phyloP scores from a whole-genome alignment of 352 stramenopile species.

The Phytophthora kernoviae region DNA sequence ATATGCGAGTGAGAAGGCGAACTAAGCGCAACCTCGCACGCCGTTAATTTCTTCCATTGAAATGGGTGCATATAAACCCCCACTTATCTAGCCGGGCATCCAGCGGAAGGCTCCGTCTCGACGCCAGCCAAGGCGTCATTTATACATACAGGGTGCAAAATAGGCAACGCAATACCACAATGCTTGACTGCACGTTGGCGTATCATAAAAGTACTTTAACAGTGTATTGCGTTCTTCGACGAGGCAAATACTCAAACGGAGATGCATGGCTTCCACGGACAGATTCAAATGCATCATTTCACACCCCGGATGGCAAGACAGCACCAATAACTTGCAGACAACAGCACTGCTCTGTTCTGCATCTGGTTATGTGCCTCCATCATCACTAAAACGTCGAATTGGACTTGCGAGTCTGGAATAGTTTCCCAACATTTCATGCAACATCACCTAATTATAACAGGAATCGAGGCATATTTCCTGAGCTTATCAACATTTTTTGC shows the following conservation, averaged over 20 bases:
- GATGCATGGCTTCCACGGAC: too few species aligned
- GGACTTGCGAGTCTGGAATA: slow-evolving; percentile 2
- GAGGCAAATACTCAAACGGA: too few species aligned
- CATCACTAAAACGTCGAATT: too few species aligned
- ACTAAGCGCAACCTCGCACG: neutral
- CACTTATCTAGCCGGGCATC: slow-evolving; percentile 21
- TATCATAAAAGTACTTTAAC: too few species aligned
- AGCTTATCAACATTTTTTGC: neutral
- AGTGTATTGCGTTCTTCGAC: too few species aligned
- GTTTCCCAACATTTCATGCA: slow-evolving; percentile 1
- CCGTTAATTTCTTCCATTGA: slow-evolving; percentile 19
- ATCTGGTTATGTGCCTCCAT: too few species aligned
- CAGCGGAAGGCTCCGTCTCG: slow-evolving; percentile 9
- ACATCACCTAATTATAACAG: neutral
- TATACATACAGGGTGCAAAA: slow-evolving; percentile 25
- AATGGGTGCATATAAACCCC: slow-evolving; percentile 20
- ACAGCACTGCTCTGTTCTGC: too few species aligned
- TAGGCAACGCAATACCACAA: slow-evolving; percentile 1
- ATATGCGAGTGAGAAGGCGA: slow-evolving; percentile 3
- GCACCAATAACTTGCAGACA: too few species aligned
- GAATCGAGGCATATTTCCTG: neutral
- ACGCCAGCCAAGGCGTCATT: slow-evolving; percentile 13
- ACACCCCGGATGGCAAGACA: too few species aligned
- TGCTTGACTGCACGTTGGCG: neutral
- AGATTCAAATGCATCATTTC: too few species aligned